Evolutionary conservation across 208 protist species (phyloP), one percentile per base, ranked within the genome.

Genomic region (Porcisia deanei): DNA sequence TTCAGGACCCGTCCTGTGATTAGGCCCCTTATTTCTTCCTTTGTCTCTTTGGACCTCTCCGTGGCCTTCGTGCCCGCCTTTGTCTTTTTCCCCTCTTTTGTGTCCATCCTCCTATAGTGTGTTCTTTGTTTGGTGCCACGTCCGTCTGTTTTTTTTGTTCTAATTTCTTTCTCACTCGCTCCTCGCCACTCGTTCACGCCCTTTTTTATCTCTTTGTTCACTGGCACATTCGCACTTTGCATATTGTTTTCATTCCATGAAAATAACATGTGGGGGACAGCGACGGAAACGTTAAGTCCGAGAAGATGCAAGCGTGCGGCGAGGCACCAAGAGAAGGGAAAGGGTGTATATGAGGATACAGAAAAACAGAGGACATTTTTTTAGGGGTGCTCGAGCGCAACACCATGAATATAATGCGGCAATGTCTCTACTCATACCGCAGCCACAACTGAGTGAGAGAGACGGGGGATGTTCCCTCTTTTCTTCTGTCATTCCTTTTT

Each of bases 401-500:
- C 37, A 9, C 3, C 34, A 37, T 49, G 22, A 9, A 4, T 67
- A 20, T 49, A 49, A 1, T 5, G 10, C 10, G 47, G 63, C 63
- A 30, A 5, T 20, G 18, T 49, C 63, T 52, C 22, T 22, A 30
- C 41, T 3, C 22, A 5, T 67, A 20, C 41, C 41, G 63, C 10
- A 67, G 20, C 63, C 39, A 67, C 37, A 52, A 49, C 47, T 0
- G 47, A 52, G 47, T 14, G 47, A 12, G 47, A 12, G 47, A 12
- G 39, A 49, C 18, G 22, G 25, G 9, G 25, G 8, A 65, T 18
- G 10, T 52, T 52, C 47, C 43, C n/a, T 25, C 61, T 52, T 37
- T 45, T 67, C 22, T 66, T 60, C 25, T 69, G 25, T 52, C 41
- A 43, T 64, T 72, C 37, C 49, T 67, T 77, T 59, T 66, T 72